Base-by-base conservation (phyloP, 352 stramenopile species). In the Globisporangium spinosum region DNA sequence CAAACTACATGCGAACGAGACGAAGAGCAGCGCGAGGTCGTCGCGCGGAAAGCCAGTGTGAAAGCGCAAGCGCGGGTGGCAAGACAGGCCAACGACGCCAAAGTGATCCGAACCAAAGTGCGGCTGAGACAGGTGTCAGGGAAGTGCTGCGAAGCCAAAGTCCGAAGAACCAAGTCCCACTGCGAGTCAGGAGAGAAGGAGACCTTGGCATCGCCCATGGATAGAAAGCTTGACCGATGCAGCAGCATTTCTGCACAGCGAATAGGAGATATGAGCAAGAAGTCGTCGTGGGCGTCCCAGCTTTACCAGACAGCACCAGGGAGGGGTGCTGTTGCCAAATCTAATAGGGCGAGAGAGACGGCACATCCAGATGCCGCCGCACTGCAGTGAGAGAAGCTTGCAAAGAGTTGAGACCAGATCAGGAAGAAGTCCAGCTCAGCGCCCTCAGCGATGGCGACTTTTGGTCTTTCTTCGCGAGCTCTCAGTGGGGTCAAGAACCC, bases 351-450 rank as follows among this genome's bases (percentile, higher is more conserved):
- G 40, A 20, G 40, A n/a, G 15, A 5, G 40, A n/a, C 4, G 17
- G 15, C 40, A 15, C 2, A 49, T 49, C 40, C 40, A 22, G 40
- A 49, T 20, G 13, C 0, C 38, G 2, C 0, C 38, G 6, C 56
- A 27, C 56, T 43, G 17, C 56, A 61, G 56, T 47, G 25, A 29
- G 8, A 17, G 10, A 23, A 49, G 8, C 0, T 32, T 27, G 6
- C 25, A 34, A 64, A 55, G 9, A n/a, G 25, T 56, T 32, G 29
- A 45, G 38, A 8, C 7, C 58, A 38, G 25, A 22, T 38, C 20
- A 58, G 43, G 60, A 65, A 65, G 3, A 65, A 65, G 7, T 27
- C 60, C 45, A 55, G 20, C 15, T 65, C 60, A n/a, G 60, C 29
- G 29, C 45, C 45, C 13, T 23, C 20, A 25, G 15, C 43, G 13